These are phyloP conservation scores for Leccinum fibrillosum DNA, from an alignment of 768 basidiomycete species.

Conservation along the genomic window DNA sequence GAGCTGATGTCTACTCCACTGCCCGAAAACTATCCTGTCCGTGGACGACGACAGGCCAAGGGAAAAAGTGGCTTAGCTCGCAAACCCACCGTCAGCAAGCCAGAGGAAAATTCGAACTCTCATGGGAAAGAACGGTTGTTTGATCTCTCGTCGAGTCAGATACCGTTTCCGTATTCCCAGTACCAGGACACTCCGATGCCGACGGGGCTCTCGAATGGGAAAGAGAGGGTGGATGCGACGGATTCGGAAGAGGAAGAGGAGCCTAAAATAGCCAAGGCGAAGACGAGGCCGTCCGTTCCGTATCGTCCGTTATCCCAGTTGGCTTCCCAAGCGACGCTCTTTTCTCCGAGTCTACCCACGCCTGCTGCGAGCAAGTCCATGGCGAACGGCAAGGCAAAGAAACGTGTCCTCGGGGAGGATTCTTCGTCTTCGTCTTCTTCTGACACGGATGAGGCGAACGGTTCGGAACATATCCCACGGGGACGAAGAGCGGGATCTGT, in stretches of 20 bases:
- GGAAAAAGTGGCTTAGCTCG: slow-evolving; percentile 3
- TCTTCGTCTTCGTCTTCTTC: slow-evolving; percentile 41
- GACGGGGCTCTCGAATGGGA: slow-evolving; percentile 21
- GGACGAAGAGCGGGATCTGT: slow-evolving; percentile 50
- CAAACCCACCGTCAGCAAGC: not conserved
- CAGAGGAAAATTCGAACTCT: not conserved
- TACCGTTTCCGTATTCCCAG: slow-evolving; percentile 54
- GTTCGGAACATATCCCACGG: slow-evolving; percentile 57
- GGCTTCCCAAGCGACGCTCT: slow-evolving; percentile 31
- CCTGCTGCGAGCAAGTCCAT: slow-evolving; percentile 28
- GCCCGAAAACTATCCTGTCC: not conserved
- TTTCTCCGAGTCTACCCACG: slow-evolving; percentile 36
- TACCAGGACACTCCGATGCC: slow-evolving; percentile 20
- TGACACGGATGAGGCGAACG: slow-evolving; percentile 32
- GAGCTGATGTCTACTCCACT: slow-evolving; percentile 34
- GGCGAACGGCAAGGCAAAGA: slow-evolving; percentile 26
- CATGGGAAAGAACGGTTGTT: slow-evolving; percentile 39
- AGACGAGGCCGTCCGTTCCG: slow-evolving; percentile 7
- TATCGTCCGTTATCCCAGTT: slow-evolving; percentile 57
- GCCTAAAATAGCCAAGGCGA: slow-evolving; percentile 16
- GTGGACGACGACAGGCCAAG: slow-evolving; percentile 7
- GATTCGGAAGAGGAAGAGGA: slow-evolving; percentile 24
- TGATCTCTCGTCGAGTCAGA: slow-evolving; percentile 49
- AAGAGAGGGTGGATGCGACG: slow-evolving; percentile 33
- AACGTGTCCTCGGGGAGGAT: slow-evolving; percentile 8